These are phyloP conservation scores for Ceraceosorus guamensis DNA, from an alignment of 1,284 basidiomycete species.

Conservation along the genomic window DNA sequence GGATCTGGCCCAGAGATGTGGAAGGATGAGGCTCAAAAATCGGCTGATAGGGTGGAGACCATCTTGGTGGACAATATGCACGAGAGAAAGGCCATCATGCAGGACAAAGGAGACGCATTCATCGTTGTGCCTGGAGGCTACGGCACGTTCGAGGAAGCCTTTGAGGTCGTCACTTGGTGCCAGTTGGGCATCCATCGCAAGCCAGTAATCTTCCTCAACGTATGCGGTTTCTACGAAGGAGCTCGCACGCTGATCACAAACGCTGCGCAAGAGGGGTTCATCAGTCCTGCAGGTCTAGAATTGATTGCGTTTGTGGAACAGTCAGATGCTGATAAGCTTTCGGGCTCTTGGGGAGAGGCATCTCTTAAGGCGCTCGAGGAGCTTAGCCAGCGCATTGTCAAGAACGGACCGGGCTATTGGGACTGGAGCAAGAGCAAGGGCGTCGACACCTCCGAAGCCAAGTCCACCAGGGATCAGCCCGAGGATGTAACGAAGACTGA, in stretches of 20 bases:
- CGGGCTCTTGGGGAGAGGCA: constrained; percentile 54
- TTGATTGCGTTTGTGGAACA: constrained; percentile 52
- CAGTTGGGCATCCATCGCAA: constrained; percentile 82
- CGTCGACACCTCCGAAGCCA: not conserved
- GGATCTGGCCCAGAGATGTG: constrained; percentile 39
- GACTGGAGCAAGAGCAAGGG: constrained; percentile 19
- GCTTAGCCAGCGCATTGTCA: constrained; percentile 15
- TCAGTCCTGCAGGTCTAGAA: constrained; percentile 22
- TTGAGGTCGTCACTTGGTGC: constrained; percentile 86
- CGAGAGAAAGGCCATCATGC: constrained; percentile 82
- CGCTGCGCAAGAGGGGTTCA: constrained; percentile 65
- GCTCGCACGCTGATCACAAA: constrained; percentile 65
- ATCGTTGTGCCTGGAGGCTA: constrained; percentile 81
- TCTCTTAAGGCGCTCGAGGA: constrained; percentile 30
- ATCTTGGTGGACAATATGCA: constrained; percentile 72
- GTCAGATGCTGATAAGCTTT: constrained; percentile 62
- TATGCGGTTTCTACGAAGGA: constrained; percentile 70
- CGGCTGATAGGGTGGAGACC: constrained; percentile 21
- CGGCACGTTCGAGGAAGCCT: constrained; percentile 81
- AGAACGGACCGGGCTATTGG: constrained; percentile 33
- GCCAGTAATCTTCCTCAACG: constrained; percentile 75
- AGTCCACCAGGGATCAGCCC: not conserved
- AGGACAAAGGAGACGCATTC: constrained; percentile 66
- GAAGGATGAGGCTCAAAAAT: constrained; percentile 24
- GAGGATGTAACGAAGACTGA: not conserved